Percentiles rank a stretch among this genome's conserved stretches.
phyloP scores from a whole-genome alignment of 2,329 filamentous ascomycete genomes.

The Fonsecaea erecta region DNA sequence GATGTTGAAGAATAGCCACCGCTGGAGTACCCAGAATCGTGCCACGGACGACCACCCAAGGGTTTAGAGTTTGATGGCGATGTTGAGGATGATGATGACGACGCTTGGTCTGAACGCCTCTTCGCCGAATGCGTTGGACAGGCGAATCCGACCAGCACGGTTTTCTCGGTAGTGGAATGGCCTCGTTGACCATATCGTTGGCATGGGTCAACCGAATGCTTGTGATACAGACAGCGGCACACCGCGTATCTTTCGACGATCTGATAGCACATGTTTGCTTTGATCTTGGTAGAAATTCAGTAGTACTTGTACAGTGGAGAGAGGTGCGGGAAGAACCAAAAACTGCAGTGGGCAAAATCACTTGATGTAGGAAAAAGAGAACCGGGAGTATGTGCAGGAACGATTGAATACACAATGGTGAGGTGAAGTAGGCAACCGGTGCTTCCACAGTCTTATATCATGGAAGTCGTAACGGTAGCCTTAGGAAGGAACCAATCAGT shows the following conservation, averaged over 20 bases:
- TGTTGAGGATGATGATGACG: conserved; percentile 16
- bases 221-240: conserved; percentile 86
- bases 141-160: conserved; percentile 80
- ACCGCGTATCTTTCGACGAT: conserved; percentile 83
- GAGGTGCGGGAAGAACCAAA: conserved; percentile 2
- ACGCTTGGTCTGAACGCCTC: conserved; percentile 22
- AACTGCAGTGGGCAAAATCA: not conserved
- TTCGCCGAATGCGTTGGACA: conserved; percentile 62
- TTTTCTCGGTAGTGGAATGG: conserved; percentile 73
- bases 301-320: conserved; percentile 5
- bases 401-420: conserved; percentile 23
- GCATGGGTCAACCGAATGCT: conserved; percentile 84
- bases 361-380: conserved; percentile 11
- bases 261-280: conserved; percentile 76
- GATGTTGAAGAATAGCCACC: conserved; percentile 30
- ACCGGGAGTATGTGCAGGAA: conserved; percentile 16
- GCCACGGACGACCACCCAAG: conserved; percentile 30
- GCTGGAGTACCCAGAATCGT: conserved; percentile 45
- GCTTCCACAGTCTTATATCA: conserved; percentile 29
- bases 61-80: not conserved
- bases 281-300: conserved; percentile 39
- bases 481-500: conserved; percentile 32
- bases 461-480: conserved; percentile 28
- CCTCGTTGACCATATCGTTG: conserved; percentile 73
- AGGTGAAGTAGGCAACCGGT: conserved; percentile 23